These are phyloP conservation scores for Pichia sp. DNA, from an alignment of 1,139 yeast genomes.

Conservation along the genomic window DNA sequence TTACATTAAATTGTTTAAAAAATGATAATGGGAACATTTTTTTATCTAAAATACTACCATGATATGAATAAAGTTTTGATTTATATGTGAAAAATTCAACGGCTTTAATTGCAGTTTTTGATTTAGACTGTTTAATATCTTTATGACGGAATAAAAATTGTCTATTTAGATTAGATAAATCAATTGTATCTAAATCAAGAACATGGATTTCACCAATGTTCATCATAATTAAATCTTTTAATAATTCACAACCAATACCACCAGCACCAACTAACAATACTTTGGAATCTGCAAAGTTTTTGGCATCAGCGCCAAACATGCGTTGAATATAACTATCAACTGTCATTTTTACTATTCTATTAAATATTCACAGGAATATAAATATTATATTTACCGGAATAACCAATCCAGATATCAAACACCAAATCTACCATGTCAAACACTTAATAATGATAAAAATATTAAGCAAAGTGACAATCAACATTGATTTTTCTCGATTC, in stretches of 20 bases:
- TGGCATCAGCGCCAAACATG: constrained; percentile 39
- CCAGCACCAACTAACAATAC: constrained; percentile 96
- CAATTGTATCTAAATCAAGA: constrained; percentile 92
- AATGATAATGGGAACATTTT: constrained; percentile 65
- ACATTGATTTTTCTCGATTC: not conserved
- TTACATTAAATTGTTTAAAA: constrained; percentile 73
- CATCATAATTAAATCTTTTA: constrained; percentile 76
- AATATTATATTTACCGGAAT: no score
- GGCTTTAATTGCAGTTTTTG: constrained; percentile 75
- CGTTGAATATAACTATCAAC: constrained; percentile 38
- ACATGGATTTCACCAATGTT: constrained; percentile 89
- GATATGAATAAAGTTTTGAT: constrained; percentile 70
- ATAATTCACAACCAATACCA: constrained; percentile 96
- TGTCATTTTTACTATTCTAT: constrained; percentile 9
- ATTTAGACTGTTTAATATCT: constrained; percentile 82
- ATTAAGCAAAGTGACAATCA: not conserved
- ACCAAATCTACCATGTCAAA: no score
- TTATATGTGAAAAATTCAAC: constrained; percentile 68
- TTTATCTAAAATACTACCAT: constrained; percentile 83
- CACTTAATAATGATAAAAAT: not conserved
- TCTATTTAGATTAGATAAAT: constrained; percentile 80
- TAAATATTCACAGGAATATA: not conserved
- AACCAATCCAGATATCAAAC: no score
- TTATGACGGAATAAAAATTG: constrained; percentile 79
- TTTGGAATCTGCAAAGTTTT: constrained; percentile 36